Evolutionary conservation across 768 basidiomycete species (phyloP).

Genomic region (Rhizopogon salebrosus): DNA sequence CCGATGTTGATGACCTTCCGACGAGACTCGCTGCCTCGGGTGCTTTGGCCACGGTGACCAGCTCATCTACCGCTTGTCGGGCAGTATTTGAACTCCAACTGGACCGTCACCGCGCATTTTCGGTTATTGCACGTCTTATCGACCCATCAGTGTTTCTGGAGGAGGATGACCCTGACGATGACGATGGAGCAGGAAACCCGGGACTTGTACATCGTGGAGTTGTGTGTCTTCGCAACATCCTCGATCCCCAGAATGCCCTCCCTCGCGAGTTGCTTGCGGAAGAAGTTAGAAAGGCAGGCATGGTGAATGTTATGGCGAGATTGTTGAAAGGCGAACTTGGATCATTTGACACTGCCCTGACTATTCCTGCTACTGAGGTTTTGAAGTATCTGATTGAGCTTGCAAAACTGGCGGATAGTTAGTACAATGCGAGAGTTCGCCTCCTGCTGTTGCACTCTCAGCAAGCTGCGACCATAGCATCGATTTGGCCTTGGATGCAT

Average conservation of each 20-base stretch:
- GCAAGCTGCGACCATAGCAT: too few relatives aligned
- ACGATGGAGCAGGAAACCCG: conserved; percentile 34
- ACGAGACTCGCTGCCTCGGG: conserved; percentile 91
- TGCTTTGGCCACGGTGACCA: conserved; percentile 77
- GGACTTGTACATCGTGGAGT: conserved; percentile 77
- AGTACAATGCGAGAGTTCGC: too few relatives aligned
- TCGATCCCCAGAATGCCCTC: conserved; percentile 36
- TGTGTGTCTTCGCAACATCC: conserved; percentile 66
- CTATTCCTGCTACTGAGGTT: conserved; percentile 47
- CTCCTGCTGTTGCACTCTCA: too few relatives aligned
- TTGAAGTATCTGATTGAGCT: conserved; percentile 36
- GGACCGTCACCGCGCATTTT: conserved; percentile 59
- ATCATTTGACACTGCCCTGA: conserved; percentile 31
- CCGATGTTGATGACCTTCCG: conserved; percentile 78
- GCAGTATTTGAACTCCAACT: conserved; percentile 59
- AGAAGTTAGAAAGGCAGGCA: conserved; percentile 48
- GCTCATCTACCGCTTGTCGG: conserved; percentile 53
- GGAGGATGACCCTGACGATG: conserved; percentile 33
- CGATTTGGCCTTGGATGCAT: too few relatives aligned
- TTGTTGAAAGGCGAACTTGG: conserved; percentile 40
- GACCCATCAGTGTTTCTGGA: conserved; percentile 44
- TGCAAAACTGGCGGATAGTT: not conserved
- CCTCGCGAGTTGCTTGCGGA: conserved; percentile 39
- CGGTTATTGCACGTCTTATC: conserved; percentile 62
- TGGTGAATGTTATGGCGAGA: conserved; percentile 47